phyloP scores from a whole-genome alignment of 441 rosid species.

The Gossypium trilobum region DNA sequence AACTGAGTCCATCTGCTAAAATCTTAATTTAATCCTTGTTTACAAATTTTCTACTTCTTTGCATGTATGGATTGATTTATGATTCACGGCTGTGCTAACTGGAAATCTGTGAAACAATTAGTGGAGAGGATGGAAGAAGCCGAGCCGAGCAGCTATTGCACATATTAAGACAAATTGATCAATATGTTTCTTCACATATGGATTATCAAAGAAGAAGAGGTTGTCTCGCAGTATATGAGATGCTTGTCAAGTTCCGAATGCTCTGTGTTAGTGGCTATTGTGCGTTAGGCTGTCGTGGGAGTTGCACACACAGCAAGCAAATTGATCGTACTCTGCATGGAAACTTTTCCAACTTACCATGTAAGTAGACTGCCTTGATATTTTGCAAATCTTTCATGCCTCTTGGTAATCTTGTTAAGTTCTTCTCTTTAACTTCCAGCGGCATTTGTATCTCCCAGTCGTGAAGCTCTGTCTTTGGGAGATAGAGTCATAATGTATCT shows the following conservation, averaged over 20 bases:
- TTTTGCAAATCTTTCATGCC: constrained; percentile 4
- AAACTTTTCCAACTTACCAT: constrained; percentile 75
- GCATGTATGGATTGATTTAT: neutral
- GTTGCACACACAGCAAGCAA: constrained; percentile 81
- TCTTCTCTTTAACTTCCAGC: constrained; percentile 43
- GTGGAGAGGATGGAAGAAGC: constrained; percentile 99
- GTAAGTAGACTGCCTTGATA: constrained; percentile 33
- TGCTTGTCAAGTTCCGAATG: constrained; percentile 86
- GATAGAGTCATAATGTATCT: constrained; percentile 89
- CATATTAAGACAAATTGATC: constrained; percentile 85
- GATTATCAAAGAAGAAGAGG: constrained; percentile 95
- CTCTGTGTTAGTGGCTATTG: constrained; percentile 84
- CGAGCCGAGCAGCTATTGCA: constrained; percentile 97
- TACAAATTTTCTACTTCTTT: neutral
- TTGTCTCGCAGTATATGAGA: constrained; percentile 82
- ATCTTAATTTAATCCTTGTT: neutral
- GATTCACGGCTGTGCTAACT: constrained; percentile 23
- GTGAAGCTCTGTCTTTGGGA: constrained; percentile 89
- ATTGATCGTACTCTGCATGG: constrained; percentile 64
- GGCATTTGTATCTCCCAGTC: constrained; percentile 88
- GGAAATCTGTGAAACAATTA: constrained; percentile 30
- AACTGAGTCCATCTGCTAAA: neutral
- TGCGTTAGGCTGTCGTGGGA: constrained; percentile 87
- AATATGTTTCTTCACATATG: constrained; percentile 65
- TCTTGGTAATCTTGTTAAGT: constrained; percentile 16